Percentiles rank a stretch among this genome's conserved stretches.
Evolutionary conservation across 2,329 filamentous ascomycete genomes (phyloP).

Genomic region (Periconia sp.): DNA sequence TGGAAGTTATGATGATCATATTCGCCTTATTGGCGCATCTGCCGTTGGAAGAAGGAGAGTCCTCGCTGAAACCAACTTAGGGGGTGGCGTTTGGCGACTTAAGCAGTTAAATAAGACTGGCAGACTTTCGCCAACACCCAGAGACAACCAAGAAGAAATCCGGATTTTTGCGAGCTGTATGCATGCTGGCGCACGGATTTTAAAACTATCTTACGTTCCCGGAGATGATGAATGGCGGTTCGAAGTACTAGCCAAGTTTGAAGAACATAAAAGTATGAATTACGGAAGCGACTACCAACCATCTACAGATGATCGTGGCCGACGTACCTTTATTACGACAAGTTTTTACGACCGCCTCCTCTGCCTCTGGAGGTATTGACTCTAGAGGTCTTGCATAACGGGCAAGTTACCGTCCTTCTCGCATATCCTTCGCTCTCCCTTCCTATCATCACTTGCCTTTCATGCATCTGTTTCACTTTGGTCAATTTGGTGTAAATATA

Average conservation of each 20-base stretch:
- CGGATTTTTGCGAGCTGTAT: slow-evolving; percentile 77
- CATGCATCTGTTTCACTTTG: no score
- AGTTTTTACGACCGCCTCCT: slow-evolving; percentile 76
- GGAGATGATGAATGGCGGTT: slow-evolving; percentile 58
- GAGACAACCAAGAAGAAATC: slow-evolving; percentile 9
- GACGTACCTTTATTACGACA: slow-evolving; percentile 62
- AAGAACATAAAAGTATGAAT: slow-evolving; percentile 92
- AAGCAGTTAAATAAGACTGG: slow-evolving; percentile 56
- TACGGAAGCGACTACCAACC: slow-evolving; percentile 77
- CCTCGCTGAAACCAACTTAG: slow-evolving; percentile 67
- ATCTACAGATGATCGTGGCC: slow-evolving; percentile 20
- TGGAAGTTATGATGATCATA: slow-evolving; percentile 86
- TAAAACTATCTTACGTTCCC: slow-evolving; percentile 45
- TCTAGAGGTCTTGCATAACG: neutral
- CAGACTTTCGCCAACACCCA: slow-evolving; percentile 17
- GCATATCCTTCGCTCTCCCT: no score
- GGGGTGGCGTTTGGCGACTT: slow-evolving; percentile 85
- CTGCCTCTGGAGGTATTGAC: slow-evolving; percentile 61
- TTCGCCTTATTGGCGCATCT: slow-evolving; percentile 64
- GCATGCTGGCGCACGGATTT: slow-evolving; percentile 80
- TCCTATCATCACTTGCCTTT: no score
- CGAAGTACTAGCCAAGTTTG: slow-evolving; percentile 69
- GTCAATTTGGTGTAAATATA: no score
- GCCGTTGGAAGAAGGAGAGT: slow-evolving; percentile 49
- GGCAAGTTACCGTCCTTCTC: no score